These are phyloP conservation scores for Syzygium grande DNA, from an alignment of 345 rosid species.

Conservation along the genomic window DNA sequence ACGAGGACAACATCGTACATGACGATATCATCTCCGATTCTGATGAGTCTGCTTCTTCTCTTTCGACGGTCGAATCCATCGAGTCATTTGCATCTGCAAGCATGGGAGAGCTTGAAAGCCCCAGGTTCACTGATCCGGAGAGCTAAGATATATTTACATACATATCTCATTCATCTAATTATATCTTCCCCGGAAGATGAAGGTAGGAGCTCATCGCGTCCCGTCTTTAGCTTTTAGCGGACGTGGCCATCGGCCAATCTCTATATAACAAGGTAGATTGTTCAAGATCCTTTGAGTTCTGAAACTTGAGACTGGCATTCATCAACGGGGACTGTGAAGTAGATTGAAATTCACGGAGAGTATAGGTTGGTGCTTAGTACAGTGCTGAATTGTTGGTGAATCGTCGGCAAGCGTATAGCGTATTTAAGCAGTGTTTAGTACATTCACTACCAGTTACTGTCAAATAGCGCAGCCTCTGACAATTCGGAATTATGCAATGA, in stretches of 20 bases:
- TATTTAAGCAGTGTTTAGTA: neutral
- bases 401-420: neutral
- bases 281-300: neutral
- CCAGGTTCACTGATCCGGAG: constrained; percentile 60
- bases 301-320: neutral
- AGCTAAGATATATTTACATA: constrained; percentile 11
- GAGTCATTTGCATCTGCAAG: constrained; percentile 92
- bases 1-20: constrained; percentile 55
- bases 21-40: constrained; percentile 43
- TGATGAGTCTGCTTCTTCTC: constrained; percentile 51
- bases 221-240: neutral
- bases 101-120: constrained; percentile 92
- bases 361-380: neutral
- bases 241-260: neutral
- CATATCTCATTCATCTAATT: neutral
- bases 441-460: neutral
- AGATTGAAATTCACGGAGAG: neutral
- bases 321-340: neutral
- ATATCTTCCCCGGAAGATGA: neutral
- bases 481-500: neutral
- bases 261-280: neutral
- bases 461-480: neutral
- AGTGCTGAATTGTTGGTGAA: neutral
- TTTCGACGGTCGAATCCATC: constrained; percentile 52
- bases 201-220: neutral